Conservation (phyloP, 352 stramenopile genomes). For the Globisporangium nunn region DNA sequence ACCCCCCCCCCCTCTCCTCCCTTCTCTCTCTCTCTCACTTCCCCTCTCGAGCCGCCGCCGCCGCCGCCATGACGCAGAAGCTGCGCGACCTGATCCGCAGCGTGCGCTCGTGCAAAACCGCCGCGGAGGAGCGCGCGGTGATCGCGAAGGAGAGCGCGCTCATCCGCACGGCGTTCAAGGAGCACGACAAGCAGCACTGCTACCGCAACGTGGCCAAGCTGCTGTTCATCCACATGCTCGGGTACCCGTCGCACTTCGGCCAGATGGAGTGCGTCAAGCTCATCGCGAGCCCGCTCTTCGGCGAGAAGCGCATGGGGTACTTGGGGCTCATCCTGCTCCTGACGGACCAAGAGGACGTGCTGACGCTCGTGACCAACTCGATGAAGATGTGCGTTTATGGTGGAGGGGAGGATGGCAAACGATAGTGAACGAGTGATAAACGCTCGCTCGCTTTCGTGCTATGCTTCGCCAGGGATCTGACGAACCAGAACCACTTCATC, state of each 20-base stretch:
- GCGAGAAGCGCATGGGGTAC: slow-evolving; percentile 99
- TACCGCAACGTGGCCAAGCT: slow-evolving; percentile 99
- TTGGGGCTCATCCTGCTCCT: slow-evolving; percentile 96
- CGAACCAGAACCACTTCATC: slow-evolving; percentile 93
- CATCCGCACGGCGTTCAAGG: slow-evolving; percentile 98
- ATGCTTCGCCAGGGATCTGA: slow-evolving; percentile 75
- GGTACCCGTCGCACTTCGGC: slow-evolving; percentile 99
- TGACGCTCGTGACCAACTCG: slow-evolving; percentile 99
- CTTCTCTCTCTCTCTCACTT: background rate
- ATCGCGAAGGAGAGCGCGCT: slow-evolving; percentile 99
- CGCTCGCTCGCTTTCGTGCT: background rate
- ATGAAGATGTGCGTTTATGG: slow-evolving; percentile 88
- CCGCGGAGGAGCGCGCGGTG: slow-evolving; percentile 96
- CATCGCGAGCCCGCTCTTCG: slow-evolving; percentile 97
- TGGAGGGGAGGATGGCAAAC: too few species aligned
- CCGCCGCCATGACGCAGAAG: slow-evolving; percentile 92
- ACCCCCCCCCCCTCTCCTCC: background rate
- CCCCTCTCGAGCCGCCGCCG: too few species aligned
- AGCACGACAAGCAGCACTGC: slow-evolving; percentile 95
- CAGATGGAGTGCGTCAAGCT: slow-evolving; percentile 99
- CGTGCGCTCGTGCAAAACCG: slow-evolving; percentile 98
- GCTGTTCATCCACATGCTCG: slow-evolving; percentile 99
- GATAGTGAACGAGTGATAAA: background rate
- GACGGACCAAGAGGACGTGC: slow-evolving; percentile 97
- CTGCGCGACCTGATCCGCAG: slow-evolving; percentile 97